phyloP scores from a whole-genome alignment of 495 filamentous ascomycete genomes.

The Neurospora intermedia region DNA sequence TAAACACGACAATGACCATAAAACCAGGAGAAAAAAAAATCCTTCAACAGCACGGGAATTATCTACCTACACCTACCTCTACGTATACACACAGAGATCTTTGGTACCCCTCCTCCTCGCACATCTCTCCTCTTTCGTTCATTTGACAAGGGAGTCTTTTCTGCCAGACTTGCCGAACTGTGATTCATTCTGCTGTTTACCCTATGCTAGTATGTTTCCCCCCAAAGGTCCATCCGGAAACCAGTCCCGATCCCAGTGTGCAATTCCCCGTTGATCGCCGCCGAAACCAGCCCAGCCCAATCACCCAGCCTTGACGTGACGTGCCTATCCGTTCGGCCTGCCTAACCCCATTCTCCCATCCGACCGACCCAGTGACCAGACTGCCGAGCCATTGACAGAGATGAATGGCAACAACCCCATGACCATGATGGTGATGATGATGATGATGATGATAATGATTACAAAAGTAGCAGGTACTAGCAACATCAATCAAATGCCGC shows the following conservation, averaged over 20 bases:
- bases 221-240: not conserved
- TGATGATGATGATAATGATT: not conserved
- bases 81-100: not conserved
- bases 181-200: not conserved
- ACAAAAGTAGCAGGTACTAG: not conserved
- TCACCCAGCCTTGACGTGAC: not conserved
- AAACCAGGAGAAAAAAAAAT: not conserved
- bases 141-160: not conserved
- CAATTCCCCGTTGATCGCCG: not conserved
- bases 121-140: not conserved
- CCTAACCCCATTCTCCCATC: not conserved
- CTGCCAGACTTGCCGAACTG: not conserved
- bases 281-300: not conserved
- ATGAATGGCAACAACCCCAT: not conserved
- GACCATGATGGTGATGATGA: not conserved
- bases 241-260: not conserved
- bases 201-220: not conserved
- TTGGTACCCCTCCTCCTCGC: not conserved
- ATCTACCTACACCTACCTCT: too few species aligned
- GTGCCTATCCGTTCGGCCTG: not conserved
- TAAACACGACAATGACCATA: too few species aligned
- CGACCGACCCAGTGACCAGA: not conserved
- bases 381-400: not conserved
- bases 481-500: not conserved
- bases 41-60: not conserved